phyloP scores from a whole-genome alignment of 257 asterid genomes.

The Vinca minor region DNA sequence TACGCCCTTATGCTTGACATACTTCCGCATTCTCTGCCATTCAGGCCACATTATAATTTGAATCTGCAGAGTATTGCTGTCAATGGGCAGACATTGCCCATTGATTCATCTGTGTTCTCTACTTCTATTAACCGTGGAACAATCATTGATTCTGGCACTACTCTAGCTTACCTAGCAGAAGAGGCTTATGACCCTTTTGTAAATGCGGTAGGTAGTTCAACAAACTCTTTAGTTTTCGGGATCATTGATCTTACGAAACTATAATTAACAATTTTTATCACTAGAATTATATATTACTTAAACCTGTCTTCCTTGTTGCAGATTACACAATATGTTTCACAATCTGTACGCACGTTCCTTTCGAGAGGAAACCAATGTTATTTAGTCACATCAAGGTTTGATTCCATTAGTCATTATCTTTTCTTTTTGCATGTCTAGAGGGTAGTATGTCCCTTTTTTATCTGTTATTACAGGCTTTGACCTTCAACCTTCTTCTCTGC shows the following conservation, averaged over 20 bases:
- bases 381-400: conserved; percentile 71
- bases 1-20: conserved; percentile 6
- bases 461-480: not conserved
- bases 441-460: not conserved
- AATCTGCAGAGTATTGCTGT: conserved; percentile 76
- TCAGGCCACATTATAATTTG: conserved; percentile 92
- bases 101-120: conserved; percentile 62
- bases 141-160: conserved; percentile 93
- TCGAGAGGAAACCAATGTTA: conserved; percentile 75
- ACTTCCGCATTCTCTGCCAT: conserved; percentile 11
- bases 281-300: not conserved
- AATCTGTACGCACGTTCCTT: conserved; percentile 47
- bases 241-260: not conserved
- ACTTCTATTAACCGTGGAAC: conserved; percentile 74
- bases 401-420: conserved; percentile 3
- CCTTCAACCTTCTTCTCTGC: conserved; percentile 10
- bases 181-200: conserved; percentile 80
- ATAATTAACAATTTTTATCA: not conserved
- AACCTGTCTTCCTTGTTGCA: conserved; percentile 23
- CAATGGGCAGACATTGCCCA: conserved; percentile 70
- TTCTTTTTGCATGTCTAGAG: not conserved
- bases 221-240: not conserved
- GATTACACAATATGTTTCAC: conserved; percentile 59
- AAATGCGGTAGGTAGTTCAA: conserved; percentile 49
- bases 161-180: conserved; percentile 85